Evolutionary conservation across 495 filamentous ascomycete genomes (phyloP).

Genomic region (Trichoderma erinaceum): DNA sequence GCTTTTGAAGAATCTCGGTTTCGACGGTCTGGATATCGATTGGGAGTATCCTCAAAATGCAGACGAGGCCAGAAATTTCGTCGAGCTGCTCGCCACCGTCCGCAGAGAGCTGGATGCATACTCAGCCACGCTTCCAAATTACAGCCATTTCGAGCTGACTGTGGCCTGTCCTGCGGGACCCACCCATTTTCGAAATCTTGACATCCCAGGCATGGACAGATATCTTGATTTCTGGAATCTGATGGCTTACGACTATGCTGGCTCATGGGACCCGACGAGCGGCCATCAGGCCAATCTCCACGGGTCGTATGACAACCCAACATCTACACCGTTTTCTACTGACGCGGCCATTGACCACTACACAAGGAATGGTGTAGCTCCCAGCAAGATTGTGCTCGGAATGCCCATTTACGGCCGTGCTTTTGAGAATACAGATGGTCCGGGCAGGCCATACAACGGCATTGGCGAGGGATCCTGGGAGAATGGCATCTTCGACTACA

Average conservation of each 20-base stretch:
- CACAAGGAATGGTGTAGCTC: slow-evolving; percentile 52
- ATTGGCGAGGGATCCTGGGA: slow-evolving; percentile 80
- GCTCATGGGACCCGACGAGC: slow-evolving; percentile 65
- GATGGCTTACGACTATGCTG: slow-evolving; percentile 79
- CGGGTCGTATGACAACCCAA: slow-evolving; percentile 46
- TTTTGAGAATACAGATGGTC: slow-evolving; percentile 70
- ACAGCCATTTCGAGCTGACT: slow-evolving; percentile 70
- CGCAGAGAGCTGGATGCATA: slow-evolving; percentile 57
- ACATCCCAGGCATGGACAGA: slow-evolving; percentile 66
- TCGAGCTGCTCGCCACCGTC: slow-evolving; percentile 61
- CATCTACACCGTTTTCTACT: slow-evolving; percentile 66
- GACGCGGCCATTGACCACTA: slow-evolving; percentile 63
- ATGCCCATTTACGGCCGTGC: slow-evolving; percentile 91
- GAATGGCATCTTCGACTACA: slow-evolving; percentile 82
- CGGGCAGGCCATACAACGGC: slow-evolving; percentile 61
- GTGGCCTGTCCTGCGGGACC: slow-evolving; percentile 65
- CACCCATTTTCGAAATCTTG: slow-evolving; percentile 69
- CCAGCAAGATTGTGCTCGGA: slow-evolving; percentile 73
- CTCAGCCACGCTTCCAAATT: slow-evolving; percentile 37
- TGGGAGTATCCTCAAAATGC: slow-evolving; percentile 54
- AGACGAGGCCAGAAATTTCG: slow-evolving; percentile 65
- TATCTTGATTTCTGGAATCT: slow-evolving; percentile 93
- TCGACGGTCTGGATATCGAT: slow-evolving; percentile 57
- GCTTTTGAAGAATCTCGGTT: slow-evolving; percentile 58
- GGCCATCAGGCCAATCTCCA: slow-evolving; percentile 83